phyloP scores from a whole-genome alignment of 2,329 filamentous ascomycete species.

The Arthroderma uncinatum region DNA sequence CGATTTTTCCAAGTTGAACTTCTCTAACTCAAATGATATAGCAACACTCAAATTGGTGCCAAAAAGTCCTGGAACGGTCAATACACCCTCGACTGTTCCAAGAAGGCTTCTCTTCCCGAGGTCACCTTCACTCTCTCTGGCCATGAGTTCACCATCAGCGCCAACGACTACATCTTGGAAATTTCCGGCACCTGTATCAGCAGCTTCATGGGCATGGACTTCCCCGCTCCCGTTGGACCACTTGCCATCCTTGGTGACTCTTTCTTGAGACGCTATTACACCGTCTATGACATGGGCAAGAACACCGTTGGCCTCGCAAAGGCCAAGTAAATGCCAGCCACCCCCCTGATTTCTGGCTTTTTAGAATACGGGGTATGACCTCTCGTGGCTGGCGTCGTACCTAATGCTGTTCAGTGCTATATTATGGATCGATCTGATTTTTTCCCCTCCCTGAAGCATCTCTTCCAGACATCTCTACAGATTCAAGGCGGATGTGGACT shows the following conservation, averaged over 20 bases:
- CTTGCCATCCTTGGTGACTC: constrained; percentile 74
- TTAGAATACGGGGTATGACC: neutral
- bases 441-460: neutral
- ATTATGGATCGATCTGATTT: neutral
- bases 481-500: neutral
- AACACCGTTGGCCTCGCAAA: constrained; percentile 79
- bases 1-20: neutral
- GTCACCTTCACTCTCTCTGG: constrained; percentile 83
- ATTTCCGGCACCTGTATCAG: constrained; percentile 93
- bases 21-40: constrained; percentile 18
- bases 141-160: constrained; percentile 80
- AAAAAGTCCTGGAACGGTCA: constrained; percentile 98
- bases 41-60: constrained; percentile 90
- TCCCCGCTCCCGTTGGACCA: constrained; percentile 73
- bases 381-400: neutral
- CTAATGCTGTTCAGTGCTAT: neutral
- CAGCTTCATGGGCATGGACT: constrained; percentile 93
- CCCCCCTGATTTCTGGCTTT: neutral
- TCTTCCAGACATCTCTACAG: neutral
- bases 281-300: constrained; percentile 89
- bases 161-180: constrained; percentile 92
- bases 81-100: constrained; percentile 83
- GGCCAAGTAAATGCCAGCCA: constrained; percentile 22
- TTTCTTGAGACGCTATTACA: constrained; percentile 58
- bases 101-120: constrained; percentile 74